Base-by-base conservation (phyloP, 2,329 filamentous ascomycete genomes). In the Xylariaceae sp. region DNA sequence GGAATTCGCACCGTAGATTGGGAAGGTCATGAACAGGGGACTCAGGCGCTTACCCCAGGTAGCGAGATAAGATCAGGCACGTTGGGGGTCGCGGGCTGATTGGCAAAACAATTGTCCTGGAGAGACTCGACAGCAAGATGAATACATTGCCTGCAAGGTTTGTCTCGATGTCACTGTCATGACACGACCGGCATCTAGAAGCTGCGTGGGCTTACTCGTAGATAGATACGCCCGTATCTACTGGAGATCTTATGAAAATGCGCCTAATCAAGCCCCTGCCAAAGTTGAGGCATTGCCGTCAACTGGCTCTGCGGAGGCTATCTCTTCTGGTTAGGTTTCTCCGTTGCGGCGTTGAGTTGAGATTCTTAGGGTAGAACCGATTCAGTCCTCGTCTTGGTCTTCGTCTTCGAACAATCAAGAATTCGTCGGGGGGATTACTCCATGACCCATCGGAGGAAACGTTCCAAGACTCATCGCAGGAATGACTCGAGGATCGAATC, bases 1-100 rank as follows among this genome's bases (percentile, higher is more conserved):
- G 51, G 35, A n/a, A 59, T 57, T 56, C 55, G 45, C 50, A 51
- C 48, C 53, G 13, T 39, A 53, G 51, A 48, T 18, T n/a, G 44
- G 45, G 44, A 35, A 8, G 10, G 5, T 52, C 11, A n/a, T 45
- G 44, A 55, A 51, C 8, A 30, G 23, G 23, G 23, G 23, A 30
- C 23, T 30, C 23, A 30, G 23, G 23, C 23, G 23, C 23, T 30
- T 30, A 30, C 23, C 23, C 23, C 23, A 5, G 23, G 4, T 30
- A 5, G 23, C 23, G 23, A 30, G 23, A 30, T 30, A 30, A 30
- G 23, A 30, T 5, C 23, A 30, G 5, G 23, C 23, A 30, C 23
- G 23, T 30, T 30, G 23, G 23, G 23, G 23, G 23, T 30, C 23
- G 23, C 23, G 23, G 23, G 17, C 17, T 18, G 17, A 18, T 18